A percentile compares a stretch with the other conserved stretches of the same genome.
Conservation (phyloP, 179 eudicot species). For the Sideroxylon spinosum region DNA sequence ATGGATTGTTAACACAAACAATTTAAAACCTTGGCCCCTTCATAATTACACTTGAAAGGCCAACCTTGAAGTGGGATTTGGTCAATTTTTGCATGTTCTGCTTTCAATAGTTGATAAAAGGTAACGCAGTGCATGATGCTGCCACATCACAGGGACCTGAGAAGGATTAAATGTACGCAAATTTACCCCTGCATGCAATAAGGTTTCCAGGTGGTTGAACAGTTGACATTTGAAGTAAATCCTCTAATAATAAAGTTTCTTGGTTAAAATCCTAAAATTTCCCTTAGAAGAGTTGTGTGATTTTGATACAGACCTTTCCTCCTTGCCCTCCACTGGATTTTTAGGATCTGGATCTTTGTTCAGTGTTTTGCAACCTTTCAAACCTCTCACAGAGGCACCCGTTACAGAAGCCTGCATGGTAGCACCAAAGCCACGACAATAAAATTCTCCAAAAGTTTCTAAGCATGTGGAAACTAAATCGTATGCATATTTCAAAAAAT, state of each 20-base stretch:
- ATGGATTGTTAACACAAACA: too few species aligned
- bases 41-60: too few species aligned
- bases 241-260: background rate
- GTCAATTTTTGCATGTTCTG: too few species aligned
- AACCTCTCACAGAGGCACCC: conserved; percentile 70
- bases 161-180: too few species aligned
- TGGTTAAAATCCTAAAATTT: background rate
- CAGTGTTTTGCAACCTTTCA: conserved; percentile 88
- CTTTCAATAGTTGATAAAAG: too few species aligned
- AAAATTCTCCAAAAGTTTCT: background rate
- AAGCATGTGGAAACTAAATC: background rate
- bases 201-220: background rate
- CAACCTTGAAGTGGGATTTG: too few species aligned
- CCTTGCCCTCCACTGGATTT: conserved; percentile 70
- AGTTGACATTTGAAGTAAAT: background rate
- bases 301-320: conserved; percentile 62
- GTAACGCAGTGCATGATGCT: too few species aligned
- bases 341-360: conserved; percentile 91
- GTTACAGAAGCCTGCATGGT: conserved; percentile 70
- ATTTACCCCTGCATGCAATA: too few species aligned
- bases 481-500: background rate
- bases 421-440: conserved; percentile 17
- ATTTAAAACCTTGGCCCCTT: too few species aligned
- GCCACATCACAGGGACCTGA: too few species aligned
- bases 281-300: background rate